phyloP scores from a whole-genome alignment of 1,284 basidiomycete species.

The Ceratobasidium sp. region DNA sequence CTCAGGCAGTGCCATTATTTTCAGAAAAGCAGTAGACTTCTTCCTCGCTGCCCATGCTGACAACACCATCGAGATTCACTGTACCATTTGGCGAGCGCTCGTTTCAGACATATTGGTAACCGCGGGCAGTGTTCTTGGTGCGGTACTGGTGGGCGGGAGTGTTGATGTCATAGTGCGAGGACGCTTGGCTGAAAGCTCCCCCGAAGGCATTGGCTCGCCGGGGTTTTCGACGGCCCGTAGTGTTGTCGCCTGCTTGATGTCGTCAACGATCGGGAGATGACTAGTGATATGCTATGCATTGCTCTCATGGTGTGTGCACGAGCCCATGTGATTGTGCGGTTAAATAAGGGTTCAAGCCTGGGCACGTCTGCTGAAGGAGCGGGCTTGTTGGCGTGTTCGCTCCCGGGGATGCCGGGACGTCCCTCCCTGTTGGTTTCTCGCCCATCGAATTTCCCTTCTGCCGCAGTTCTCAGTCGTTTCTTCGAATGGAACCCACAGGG shows the following conservation, averaged over 20 bases:
- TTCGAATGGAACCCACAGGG: slow-evolving; percentile 27
- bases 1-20: no score
- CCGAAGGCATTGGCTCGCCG: slow-evolving; percentile 73
- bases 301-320: no score
- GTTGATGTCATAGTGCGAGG: slow-evolving; percentile 59
- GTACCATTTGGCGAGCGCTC: slow-evolving; percentile 7
- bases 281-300: slow-evolving; percentile 57
- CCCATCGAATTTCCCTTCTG: slow-evolving; percentile 43
- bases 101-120: slow-evolving; percentile 27
- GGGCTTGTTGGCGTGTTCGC: no score
- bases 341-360: no score
- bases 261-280: slow-evolving; percentile 68
- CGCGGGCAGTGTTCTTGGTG: slow-evolving; percentile 2
- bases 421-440: slow-evolving; percentile 43
- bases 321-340: no score
- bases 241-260: slow-evolving; percentile 55
- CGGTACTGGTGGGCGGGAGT: slow-evolving; percentile 48
- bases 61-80: no score
- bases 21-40: no score
- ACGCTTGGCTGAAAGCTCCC: slow-evolving; percentile 62
- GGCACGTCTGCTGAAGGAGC: no score
- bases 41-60: no score
- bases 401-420: no score
- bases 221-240: slow-evolving; percentile 58
- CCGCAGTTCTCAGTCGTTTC: slow-evolving; percentile 41